Evolutionary conservation across 176 grass and related monocot genomes (phyloP).

Genomic region (Hordeum vulgare): MorexV3_pseudomolecules_assembly NC_058518.1:460791533-460792032

Average conservation of each 20-base stretch:
- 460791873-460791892: not conserved
- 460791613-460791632: not conserved
- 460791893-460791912: not conserved
- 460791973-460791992: not conserved
- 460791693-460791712: constrained; percentile 97
- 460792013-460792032: not conserved
- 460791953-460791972: not conserved
- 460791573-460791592: constrained; percentile 70
- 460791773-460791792: not conserved
- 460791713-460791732: constrained; percentile 94
- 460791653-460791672: constrained; percentile 75
- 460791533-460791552: constrained; percentile 95
- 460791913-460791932: constrained; percentile 5
- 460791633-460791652: not conserved
- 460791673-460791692: constrained; percentile 80
- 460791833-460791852: not conserved
- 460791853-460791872: not conserved
- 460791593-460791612: not conserved
- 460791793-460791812: not conserved
- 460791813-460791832: not conserved
- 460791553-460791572: constrained; percentile 99
- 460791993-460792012: not conserved
- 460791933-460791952: not conserved
- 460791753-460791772: constrained; percentile 89
- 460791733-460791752: constrained; percentile 96